These are phyloP conservation scores for Nidula microcarpa DNA, from an alignment of 768 basidiomycete genomes.

Conservation along the genomic window DNA sequence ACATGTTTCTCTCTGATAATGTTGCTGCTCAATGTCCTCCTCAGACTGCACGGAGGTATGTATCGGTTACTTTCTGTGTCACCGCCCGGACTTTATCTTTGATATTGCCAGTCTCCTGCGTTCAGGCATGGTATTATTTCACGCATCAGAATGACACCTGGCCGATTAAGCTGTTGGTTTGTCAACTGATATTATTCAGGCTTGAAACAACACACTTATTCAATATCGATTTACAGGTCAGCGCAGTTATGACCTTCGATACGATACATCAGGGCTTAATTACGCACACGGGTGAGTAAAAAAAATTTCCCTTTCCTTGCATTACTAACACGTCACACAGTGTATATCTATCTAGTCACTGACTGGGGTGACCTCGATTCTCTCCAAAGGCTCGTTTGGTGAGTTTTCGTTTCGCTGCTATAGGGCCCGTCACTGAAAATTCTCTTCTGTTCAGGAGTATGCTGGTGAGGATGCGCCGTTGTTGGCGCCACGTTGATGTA, in stretches of 20 bases:
- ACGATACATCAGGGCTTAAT: constrained; percentile 52
- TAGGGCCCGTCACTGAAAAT: background rate
- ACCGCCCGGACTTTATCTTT: background rate
- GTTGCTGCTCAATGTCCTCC: background rate
- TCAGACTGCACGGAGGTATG: constrained; percentile 49
- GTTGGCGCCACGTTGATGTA: background rate
- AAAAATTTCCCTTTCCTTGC: background rate
- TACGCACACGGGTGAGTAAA: constrained; percentile 4
- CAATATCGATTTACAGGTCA: constrained; percentile 32
- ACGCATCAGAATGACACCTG: constrained; percentile 47
- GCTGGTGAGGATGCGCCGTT: constrained; percentile 18
- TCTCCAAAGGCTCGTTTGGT: constrained; percentile 38
- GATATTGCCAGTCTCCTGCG: constrained; percentile 38
- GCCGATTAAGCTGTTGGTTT: constrained; percentile 43
- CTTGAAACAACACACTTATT: background rate
- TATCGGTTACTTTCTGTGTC: constrained; percentile 3
- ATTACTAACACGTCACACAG: constrained; percentile 17
- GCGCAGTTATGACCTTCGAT: constrained; percentile 44
- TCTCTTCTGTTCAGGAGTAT: constrained; percentile 24
- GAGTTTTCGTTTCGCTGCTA: constrained; percentile 9
- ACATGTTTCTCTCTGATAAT: background rate
- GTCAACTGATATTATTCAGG: constrained; percentile 5
- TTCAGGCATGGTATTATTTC: constrained; percentile 57
- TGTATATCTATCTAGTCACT: constrained; percentile 45
- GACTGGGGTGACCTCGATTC: constrained; percentile 25